Evolutionary conservation across 192 early-diverging fungal genomes (phyloP), one percentile per base, ranked within the genome.

Genomic region (Coemansia sp.): DNA sequence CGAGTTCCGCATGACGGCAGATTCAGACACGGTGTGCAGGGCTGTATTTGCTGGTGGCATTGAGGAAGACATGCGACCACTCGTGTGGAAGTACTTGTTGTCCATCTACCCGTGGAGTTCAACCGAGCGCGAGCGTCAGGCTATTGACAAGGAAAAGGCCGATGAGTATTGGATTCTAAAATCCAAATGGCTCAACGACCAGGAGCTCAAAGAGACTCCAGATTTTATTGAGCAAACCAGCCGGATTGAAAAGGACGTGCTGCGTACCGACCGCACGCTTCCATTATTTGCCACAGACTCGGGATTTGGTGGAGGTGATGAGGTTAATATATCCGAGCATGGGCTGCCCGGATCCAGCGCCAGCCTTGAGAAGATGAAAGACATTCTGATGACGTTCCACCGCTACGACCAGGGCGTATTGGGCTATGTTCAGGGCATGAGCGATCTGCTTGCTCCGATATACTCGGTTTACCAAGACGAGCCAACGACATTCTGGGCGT

Each of bases 361-460:
- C 47, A 92, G 92, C 57, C 62, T 99, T 49, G 92, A 93, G 61
- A 76, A 88, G n/a, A 84, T 99, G 64, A 90, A 96, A 60, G 88
- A 96, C 64, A 86, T 99, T 50, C 71, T 99, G 55, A 86, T 95
- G 73, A 93, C 96, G 1, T 99, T 96, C 66, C 93, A 94, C 64
- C 83, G 92, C 56, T 88, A 91, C 82, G 88, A 95, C 62, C 64
- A 77, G 74, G 70, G 60, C 59, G 41, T 64, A 54, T 56, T 80
- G 43, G 94, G 94, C 22, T 98, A 95, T 64, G 95, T 98, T 1
- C 95, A 99, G 74, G 97, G 97, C 12, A 99, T 99, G 97, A 91
- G 88, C 20, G 97, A 99, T 64, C 81, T 99, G 19, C 80, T 94
- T 41, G 88, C 94, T 18, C 95, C 97, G 9, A 82, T 98, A 7